These are phyloP conservation scores for Eremomyces bilateralis DNA, from an alignment of 495 filamentous ascomycete species.

Conservation along the genomic window DNA sequence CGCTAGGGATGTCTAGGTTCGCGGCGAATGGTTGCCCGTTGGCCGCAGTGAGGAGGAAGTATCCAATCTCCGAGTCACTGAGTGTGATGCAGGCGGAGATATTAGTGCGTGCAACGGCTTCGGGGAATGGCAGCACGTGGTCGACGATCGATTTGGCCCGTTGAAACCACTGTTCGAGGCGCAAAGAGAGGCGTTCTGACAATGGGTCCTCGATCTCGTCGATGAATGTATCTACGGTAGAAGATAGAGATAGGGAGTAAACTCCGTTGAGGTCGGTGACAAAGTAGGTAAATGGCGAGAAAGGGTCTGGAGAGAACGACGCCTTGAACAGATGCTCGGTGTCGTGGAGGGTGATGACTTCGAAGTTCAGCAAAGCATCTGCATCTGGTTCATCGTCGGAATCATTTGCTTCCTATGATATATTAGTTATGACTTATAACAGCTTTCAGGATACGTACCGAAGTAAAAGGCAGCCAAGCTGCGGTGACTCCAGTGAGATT, in stretches of 20 bases:
- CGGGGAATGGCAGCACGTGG: too few relatives aligned
- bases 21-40: slow-evolving; percentile 38
- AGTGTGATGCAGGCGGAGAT: slow-evolving; percentile 41
- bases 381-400: too few relatives aligned
- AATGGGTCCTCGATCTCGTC: slow-evolving; percentile 30
- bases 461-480: slow-evolving; percentile 32
- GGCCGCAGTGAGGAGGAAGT: slow-evolving; percentile 53
- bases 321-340: slow-evolving; percentile 32
- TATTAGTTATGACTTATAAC: too few relatives aligned
- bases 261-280: slow-evolving; percentile 53
- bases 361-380: too few relatives aligned
- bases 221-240: slow-evolving; percentile 60
- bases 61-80: slow-evolving; percentile 52
- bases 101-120: too few relatives aligned
- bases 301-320: slow-evolving; percentile 46
- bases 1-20: slow-evolving; percentile 41
- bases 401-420: too few relatives aligned
- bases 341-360: too few relatives aligned
- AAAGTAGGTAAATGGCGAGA: slow-evolving; percentile 57
- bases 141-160: too few relatives aligned
- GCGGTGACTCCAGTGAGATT: slow-evolving; percentile 63
- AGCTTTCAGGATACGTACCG: slow-evolving; percentile 3
- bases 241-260: slow-evolving; percentile 42
- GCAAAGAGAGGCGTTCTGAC: too few relatives aligned
- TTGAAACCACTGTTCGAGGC: too few relatives aligned